Evolutionary conservation across 129 eudicot species (phyloP), one percentile per base, ranked within the genome.

Genomic region (Saposhnikovia divaricata): DNA sequence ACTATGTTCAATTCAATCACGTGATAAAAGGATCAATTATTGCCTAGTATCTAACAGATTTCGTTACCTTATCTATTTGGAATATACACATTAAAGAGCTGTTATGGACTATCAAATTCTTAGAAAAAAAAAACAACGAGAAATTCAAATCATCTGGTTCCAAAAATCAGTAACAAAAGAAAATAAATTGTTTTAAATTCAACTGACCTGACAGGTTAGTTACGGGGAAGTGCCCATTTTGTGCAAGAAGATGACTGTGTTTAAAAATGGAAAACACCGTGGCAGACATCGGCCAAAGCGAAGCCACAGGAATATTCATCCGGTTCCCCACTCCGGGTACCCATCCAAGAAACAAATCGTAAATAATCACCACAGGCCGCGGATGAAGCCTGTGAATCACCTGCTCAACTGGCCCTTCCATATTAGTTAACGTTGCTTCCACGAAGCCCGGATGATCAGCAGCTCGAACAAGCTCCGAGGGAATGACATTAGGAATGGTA

Each of bases 291-390:
- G 92, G 80, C 83, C 87, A 93, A 47, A 87, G 68, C 9, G 84
- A 74, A 15, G 92, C 94, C 81, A 82, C 87, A 83, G 90, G 91
- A 82, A 93, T 85, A 71, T 86, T 88, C 92, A 90, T 91, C 53
- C 87, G 51, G 6, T 65, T 78, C 25, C 86, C 96, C 4, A 91
- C 48, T 9, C 79, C 87, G 11, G 81, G 81, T n/a, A 81, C 86
- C 96, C 98, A 93, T 10, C 45, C 21, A 79, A 91, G 43, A 28
- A 27, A 38, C 9, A 78, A 13, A 42, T 93, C 98, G 5, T 82
- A 81, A 3, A 93, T 42, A 2, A 93, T 89, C 9, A 90, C 85
- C 42, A 39, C 65, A 79, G 83, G 85, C 47, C 86, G 77, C 21
- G 27, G 3, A 65, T 74, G 79, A 25, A 88, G 80, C 46, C 57